Conservation (phyloP, 1,139 yeast species). For the Spencermartinsiella ligniputridi region DNA sequence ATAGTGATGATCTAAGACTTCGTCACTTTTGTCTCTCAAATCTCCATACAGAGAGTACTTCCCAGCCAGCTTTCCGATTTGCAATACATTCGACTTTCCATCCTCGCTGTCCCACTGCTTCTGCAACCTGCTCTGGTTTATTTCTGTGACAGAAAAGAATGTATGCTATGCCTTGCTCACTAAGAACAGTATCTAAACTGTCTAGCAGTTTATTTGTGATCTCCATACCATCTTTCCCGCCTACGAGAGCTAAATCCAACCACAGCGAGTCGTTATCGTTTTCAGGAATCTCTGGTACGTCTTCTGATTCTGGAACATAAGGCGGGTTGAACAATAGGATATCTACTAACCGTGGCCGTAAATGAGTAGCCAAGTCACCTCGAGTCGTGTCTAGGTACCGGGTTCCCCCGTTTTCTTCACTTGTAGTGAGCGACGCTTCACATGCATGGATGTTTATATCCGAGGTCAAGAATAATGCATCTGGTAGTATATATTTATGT, state of each 20-base stretch:
- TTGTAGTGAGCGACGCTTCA: constrained; percentile 48
- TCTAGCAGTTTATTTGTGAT: constrained; percentile 65
- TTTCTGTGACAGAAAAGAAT: constrained; percentile 84
- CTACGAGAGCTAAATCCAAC: constrained; percentile 85
- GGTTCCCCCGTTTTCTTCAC: constrained; percentile 42
- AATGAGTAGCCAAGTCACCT: constrained; percentile 44
- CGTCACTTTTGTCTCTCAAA: constrained; percentile 17
- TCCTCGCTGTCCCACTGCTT: constrained; percentile 43
- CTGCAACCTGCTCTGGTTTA: constrained; percentile 59
- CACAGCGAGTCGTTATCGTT: constrained; percentile 49
- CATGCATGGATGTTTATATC: constrained; percentile 83
- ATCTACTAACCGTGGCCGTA: constrained; percentile 53
- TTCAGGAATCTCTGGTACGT: constrained; percentile 47
- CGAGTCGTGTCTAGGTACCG: constrained; percentile 52
- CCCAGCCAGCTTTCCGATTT: constrained; percentile 91
- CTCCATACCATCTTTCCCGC: constrained; percentile 88
- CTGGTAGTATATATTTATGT: constrained; percentile 45
- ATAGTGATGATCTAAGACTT: neutral
- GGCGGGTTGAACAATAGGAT: constrained; percentile 88
- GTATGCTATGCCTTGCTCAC: constrained; percentile 67
- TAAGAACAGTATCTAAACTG: constrained; percentile 44
- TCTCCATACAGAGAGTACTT: constrained; percentile 63
- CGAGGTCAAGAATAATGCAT: constrained; percentile 55
- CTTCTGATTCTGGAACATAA: constrained; percentile 78
- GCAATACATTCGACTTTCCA: constrained; percentile 55